These are phyloP conservation scores for Ganoderma lingzhi DNA, from an alignment of 1,284 basidiomycete species.

Conservation along the genomic window DNA sequence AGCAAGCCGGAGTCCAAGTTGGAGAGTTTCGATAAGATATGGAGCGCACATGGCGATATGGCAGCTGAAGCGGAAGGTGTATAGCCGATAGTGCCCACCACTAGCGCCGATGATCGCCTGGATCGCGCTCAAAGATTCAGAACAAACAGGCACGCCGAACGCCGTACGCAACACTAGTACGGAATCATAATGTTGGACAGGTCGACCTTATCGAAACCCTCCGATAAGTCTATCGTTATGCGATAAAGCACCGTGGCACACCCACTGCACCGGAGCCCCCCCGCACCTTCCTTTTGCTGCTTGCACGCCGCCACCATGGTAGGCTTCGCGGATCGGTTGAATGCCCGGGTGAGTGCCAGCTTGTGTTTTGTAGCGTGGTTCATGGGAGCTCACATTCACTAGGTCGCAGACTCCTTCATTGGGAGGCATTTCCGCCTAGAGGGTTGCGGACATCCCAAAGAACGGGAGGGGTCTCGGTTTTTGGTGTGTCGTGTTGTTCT, in stretches of 20 bases:
- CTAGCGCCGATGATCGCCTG: neutral
- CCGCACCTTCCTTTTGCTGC: conserved; percentile 21
- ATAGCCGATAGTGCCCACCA: neutral
- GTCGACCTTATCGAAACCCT: conserved; percentile 13
- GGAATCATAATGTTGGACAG: neutral
- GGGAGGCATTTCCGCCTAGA: conserved; percentile 89
- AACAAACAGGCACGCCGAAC: neutral
- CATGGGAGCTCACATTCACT: neutral
- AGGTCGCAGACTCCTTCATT: conserved; percentile 77
- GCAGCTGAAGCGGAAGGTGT: neutral
- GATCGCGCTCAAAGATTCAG: neutral
- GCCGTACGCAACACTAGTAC: neutral
- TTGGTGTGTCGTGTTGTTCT: conserved; percentile 52
- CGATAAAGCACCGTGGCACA: conserved; percentile 9
- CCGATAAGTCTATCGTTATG: neutral
- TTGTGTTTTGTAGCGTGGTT: neutral
- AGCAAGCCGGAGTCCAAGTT: too few species aligned
- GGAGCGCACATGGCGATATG: neutral
- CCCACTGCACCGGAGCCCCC: neutral
- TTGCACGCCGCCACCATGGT: conserved; percentile 34
- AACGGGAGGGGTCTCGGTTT: conserved; percentile 81
- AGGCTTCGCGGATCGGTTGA: conserved; percentile 38
- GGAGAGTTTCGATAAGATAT: too few species aligned
- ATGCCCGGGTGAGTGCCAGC: conserved; percentile 37
- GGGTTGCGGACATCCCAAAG: conserved; percentile 80